Evolutionary conservation across 2,329 filamentous ascomycete species (phyloP).

Genomic region (Emergomyces orientalis): DNA sequence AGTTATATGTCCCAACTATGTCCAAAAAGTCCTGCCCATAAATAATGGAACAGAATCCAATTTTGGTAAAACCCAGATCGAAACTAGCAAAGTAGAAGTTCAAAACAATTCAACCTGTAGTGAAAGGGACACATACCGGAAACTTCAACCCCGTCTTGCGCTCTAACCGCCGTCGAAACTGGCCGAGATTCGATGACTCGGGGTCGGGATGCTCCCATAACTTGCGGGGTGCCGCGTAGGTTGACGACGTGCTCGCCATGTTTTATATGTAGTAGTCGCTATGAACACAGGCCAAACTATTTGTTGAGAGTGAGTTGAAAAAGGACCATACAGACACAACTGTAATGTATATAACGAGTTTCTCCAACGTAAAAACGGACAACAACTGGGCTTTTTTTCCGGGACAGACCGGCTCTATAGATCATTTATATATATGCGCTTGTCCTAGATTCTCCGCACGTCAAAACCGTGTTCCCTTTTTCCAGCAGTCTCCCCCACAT

Average conservation of each 20-base stretch:
- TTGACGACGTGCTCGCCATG: background rate
- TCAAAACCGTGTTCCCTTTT: background rate
- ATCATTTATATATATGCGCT: background rate
- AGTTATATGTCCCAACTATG: background rate
- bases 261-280: background rate
- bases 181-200: constrained; percentile 19
- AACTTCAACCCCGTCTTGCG: constrained; percentile 15
- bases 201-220: constrained; percentile 22
- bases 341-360: background rate
- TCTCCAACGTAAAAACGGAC: background rate
- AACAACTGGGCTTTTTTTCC: no score
- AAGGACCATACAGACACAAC: background rate
- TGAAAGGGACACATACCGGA: constrained; percentile 5
- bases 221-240: constrained; percentile 15
- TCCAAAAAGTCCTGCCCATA: background rate
- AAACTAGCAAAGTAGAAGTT: background rate
- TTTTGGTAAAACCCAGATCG: background rate
- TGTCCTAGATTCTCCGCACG: background rate
- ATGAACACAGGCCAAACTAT: background rate
- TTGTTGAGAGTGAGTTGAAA: no score
- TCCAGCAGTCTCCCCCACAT: background rate
- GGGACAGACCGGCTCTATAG: background rate
- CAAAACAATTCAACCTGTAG: background rate
- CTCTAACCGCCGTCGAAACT: constrained; percentile 17
- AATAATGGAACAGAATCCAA: background rate